These are phyloP conservation scores for Metschnikowia proteae DNA, from an alignment of 805 yeast genomes.

Conservation along the genomic window DNA sequence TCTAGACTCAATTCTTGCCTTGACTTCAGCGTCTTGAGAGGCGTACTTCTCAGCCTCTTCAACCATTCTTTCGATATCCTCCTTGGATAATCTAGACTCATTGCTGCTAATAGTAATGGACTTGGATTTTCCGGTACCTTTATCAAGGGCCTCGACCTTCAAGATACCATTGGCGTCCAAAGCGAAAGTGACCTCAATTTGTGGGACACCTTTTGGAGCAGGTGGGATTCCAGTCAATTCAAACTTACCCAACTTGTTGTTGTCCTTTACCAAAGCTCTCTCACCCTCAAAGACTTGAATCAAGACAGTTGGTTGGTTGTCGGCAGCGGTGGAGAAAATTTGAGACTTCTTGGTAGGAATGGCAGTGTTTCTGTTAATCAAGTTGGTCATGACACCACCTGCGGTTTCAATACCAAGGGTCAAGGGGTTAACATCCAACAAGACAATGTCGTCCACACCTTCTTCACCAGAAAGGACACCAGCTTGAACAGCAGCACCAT, in stretches of 20 bases:
- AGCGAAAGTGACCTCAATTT: constrained; percentile 21
- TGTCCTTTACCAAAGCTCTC: constrained; percentile 23
- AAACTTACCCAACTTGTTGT: constrained; percentile 22
- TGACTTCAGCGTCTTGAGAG: constrained; percentile 19
- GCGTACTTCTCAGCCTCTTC: constrained; percentile 22
- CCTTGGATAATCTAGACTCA: constrained; percentile 21
- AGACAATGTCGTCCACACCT: constrained; percentile 71
- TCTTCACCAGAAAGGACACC: constrained; percentile 23
- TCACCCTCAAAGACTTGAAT: constrained; percentile 22
- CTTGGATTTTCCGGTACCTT: constrained; percentile 21
- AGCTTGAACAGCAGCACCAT: constrained; percentile 73
- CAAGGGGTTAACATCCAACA: constrained; percentile 23
- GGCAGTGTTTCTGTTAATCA: constrained; percentile 22
- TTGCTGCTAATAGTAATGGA: constrained; percentile 21
- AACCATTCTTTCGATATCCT: constrained; percentile 21
- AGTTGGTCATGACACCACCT: constrained; percentile 22
- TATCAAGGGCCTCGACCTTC: constrained; percentile 21
- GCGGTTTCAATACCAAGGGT: constrained; percentile 23
- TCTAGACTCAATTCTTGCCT: constrained; percentile 20
- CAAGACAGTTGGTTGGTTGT: constrained; percentile 23
- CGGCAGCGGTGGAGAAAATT: constrained; percentile 21
- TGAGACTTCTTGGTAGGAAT: constrained; percentile 22
- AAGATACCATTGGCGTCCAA: constrained; percentile 22
- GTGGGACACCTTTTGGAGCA: constrained; percentile 23
- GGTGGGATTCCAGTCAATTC: constrained; percentile 23